Conservation (phyloP, 768 basidiomycete species). For the Xerocomellus amylosporus region DNA sequence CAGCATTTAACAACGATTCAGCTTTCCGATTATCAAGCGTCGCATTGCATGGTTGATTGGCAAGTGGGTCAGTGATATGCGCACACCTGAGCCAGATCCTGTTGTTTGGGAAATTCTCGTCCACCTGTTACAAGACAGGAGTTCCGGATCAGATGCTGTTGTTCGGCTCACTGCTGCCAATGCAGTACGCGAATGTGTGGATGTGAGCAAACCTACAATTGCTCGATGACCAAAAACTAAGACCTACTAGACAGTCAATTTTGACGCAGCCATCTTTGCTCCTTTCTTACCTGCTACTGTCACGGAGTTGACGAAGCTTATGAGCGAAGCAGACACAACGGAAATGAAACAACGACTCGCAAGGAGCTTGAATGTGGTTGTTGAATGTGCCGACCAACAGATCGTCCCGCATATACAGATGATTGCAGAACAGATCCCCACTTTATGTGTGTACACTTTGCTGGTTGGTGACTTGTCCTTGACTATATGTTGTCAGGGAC, state of each 20-base stretch:
- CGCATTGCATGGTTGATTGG: slow-evolving; percentile 94
- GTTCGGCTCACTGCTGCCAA: slow-evolving; percentile 84
- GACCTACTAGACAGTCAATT: slow-evolving; percentile 53
- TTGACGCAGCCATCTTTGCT: slow-evolving; percentile 60
- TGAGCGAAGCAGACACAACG: slow-evolving; percentile 69
- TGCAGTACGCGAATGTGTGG: slow-evolving; percentile 77
- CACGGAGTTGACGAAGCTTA: slow-evolving; percentile 62
- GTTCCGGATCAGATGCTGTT: slow-evolving; percentile 73
- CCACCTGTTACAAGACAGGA: slow-evolving; percentile 68
- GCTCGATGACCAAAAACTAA: slow-evolving; percentile 4
- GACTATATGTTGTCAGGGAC: slow-evolving; percentile 49
- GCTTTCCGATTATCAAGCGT: slow-evolving; percentile 91
- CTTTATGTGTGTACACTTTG: slow-evolving; percentile 55
- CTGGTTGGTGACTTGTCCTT: neutral
- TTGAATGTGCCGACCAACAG: slow-evolving; percentile 52
- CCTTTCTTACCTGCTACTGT: slow-evolving; percentile 64
- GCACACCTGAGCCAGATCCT: slow-evolving; percentile 55
- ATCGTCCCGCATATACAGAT: slow-evolving; percentile 63
- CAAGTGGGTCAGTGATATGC: slow-evolving; percentile 77
- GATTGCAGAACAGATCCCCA: slow-evolving; percentile 64
- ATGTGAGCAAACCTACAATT: slow-evolving; percentile 54
- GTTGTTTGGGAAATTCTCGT: slow-evolving; percentile 79
- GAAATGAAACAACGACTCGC: slow-evolving; percentile 79
- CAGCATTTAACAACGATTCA: slow-evolving; percentile 30
- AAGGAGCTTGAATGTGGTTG: slow-evolving; percentile 62